Evolutionary conservation across 2,329 filamentous ascomycete genomes (phyloP), one percentile per base, ranked within the genome.

Genomic region (Fusarium pseudonygamai): DNA sequence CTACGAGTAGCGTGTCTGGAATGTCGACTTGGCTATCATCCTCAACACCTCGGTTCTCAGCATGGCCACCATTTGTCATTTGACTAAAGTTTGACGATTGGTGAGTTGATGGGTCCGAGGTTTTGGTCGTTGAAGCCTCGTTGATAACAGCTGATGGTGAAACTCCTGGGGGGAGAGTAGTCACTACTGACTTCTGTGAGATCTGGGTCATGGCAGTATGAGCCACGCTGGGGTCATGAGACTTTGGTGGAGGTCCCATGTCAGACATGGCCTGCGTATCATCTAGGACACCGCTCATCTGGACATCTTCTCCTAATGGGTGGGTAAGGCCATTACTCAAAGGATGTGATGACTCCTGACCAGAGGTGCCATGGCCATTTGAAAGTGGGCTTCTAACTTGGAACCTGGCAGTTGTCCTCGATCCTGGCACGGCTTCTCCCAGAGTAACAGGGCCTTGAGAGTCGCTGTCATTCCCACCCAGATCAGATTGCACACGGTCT

Each of bases 111-210:
- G 90, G 89, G 69, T 93, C 91, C 2, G 93, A 94, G 5, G 93
- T 95, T 83, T 97, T 96, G n/a, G 95, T 97, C 3, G 95, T 97
- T 5, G 95, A 97, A 4, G 95, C 96, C 78, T 97, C 95, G 77
- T 98, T 98, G 60, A 91, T 84, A 66, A 88, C 81, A 18, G 87
- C 88, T 32, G 87, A 89, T 20, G 89, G 89, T 9, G 88, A 89
- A 60, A 90, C 83, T 8, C 88, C 89, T 0, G 86, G 83, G 2
- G 90, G 88, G 6, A 92, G 81, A 26, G 88, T 84, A 22, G 89
- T 90, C 49, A 91, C 82, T 3, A 84, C 86, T 9, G 91, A 92
- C 49, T 86, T 83, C 79, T 93, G 93, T 3, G 92, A 93, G 28
- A 91, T 85, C 67, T 90, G 89, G 6, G 87, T 88, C 75, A 83